These are phyloP conservation scores for Prunus persica DNA, from an alignment of 306 rosid species.

Conservation along the genomic window Prunus_persica_NCBIv2 NC_034009.1:35466001-35466500, in stretches of 20 bases:
- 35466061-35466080: constrained; percentile 37
- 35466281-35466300: constrained; percentile 71
- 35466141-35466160: constrained; percentile 42
- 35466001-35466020: constrained; percentile 15
- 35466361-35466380: constrained; percentile 15
- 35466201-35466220: neutral
- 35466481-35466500: constrained; percentile 73
- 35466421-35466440: constrained; percentile 85
- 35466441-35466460: constrained; percentile 88
- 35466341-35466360: constrained; percentile 7
- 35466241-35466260: constrained; percentile 69
- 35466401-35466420: constrained; percentile 78
- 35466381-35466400: constrained; percentile 14
- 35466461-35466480: constrained; percentile 57
- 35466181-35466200: neutral
- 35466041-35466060: constrained; percentile 6
- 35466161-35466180: neutral
- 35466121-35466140: constrained; percentile 60
- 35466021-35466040: neutral
- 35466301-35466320: constrained; percentile 87
- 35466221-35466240: neutral
- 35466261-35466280: constrained; percentile 95
- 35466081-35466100: constrained; percentile 81
- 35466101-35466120: constrained; percentile 69
- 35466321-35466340: constrained; percentile 28